These are phyloP conservation scores for Colletotrichum truncatum DNA, from an alignment of 2,329 filamentous ascomycete species.

Conservation along the genomic window DNA sequence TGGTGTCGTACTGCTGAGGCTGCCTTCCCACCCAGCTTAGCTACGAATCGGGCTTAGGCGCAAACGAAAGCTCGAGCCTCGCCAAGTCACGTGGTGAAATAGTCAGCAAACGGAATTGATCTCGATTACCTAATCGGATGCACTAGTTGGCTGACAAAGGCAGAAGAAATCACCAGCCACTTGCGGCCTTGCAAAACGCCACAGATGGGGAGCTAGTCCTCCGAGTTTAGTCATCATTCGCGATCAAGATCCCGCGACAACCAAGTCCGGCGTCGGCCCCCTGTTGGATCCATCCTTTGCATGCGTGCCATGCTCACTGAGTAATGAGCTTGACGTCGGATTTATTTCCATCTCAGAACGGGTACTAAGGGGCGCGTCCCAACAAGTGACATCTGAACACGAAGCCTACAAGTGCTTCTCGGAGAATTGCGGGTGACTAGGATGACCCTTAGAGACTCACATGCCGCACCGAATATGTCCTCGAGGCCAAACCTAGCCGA, in stretches of 20 bases:
- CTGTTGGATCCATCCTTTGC: neutral
- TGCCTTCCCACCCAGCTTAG: conserved; percentile 35
- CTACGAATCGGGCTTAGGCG: conserved; percentile 30
- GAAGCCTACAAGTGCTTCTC: conserved; percentile 10
- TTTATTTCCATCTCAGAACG: conserved; percentile 7
- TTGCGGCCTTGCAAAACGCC: neutral
- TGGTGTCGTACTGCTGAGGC: conserved; percentile 36
- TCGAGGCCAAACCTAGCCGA: conserved; percentile 7
- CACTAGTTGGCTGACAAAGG: neutral
- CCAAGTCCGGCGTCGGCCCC: conserved; percentile 23
- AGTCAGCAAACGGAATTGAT: neutral
- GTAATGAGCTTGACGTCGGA: neutral
- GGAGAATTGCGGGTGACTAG: conserved; percentile 25
- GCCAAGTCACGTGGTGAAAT: conserved; percentile 22
- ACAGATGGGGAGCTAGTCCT: neutral
- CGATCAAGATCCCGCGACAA: neutral
- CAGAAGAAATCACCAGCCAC: neutral
- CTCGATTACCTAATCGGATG: neutral
- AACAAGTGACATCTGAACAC: conserved; percentile 16
- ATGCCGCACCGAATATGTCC: conserved; percentile 11
- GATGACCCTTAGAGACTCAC: conserved; percentile 19
- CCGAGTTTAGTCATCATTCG: neutral
- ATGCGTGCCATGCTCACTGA: neutral
- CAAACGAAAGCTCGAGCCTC: conserved; percentile 32
- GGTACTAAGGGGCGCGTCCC: neutral